phyloP scores from a whole-genome alignment of 495 filamentous ascomycete species.

The Glarea lozoyensis region DNA sequence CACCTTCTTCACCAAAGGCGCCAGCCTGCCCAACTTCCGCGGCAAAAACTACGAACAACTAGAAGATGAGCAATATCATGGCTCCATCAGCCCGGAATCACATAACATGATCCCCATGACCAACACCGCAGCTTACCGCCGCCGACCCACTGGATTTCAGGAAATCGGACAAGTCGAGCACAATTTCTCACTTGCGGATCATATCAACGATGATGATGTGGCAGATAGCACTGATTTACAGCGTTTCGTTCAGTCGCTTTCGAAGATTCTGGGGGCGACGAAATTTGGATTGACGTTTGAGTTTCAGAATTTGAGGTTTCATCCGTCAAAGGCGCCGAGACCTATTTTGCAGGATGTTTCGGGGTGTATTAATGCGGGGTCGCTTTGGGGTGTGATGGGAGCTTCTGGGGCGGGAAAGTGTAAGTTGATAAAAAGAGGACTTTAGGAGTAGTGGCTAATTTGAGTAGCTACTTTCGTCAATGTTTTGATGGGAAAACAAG shows the following conservation, averaged over 20 bases:
- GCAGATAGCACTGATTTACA: conserved; percentile 28
- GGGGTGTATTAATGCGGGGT: conserved; percentile 38
- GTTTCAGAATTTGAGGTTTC: conserved; percentile 34
- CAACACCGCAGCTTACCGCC: conserved; percentile 15
- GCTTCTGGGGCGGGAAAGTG: conserved; percentile 62
- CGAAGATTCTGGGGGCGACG: conserved; percentile 35
- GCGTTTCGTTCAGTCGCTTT: conserved; percentile 41
- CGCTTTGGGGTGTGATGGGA: conserved; percentile 42
- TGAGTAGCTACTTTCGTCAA: conserved; percentile 36
- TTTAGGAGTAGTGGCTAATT: background rate
- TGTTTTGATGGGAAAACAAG: conserved; percentile 41
- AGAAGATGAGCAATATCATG: conserved; percentile 22
- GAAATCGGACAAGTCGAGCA: conserved; percentile 25
- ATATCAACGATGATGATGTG: conserved; percentile 18
- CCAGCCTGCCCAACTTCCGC: no score
- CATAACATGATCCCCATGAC: conserved; percentile 26
- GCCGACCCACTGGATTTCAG: conserved; percentile 25
- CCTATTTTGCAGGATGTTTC: conserved; percentile 41
- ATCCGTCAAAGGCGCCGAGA: conserved; percentile 29
- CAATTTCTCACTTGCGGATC: conserved; percentile 8
- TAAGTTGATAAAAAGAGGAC: conserved; percentile 36
- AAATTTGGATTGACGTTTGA: conserved; percentile 43
- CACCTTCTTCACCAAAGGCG: no score
- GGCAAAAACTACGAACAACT: conserved; percentile 28
- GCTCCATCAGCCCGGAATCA: conserved; percentile 21